Evolutionary conservation across 352 stramenopile species (phyloP).

Genomic region (Thalassiosira sp.): DNA sequence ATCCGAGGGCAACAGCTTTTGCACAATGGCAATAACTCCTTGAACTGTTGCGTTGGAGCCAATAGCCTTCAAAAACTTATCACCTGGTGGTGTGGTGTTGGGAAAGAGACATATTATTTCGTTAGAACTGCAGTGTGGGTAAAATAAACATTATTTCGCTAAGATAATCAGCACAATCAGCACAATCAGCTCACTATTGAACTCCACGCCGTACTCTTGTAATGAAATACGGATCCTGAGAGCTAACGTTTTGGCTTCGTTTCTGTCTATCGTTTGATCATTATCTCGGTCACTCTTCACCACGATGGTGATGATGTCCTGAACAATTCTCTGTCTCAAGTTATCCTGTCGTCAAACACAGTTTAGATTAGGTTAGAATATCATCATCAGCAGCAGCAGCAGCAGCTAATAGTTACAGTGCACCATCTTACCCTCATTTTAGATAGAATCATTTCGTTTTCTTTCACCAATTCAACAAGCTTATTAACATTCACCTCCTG

Average conservation of each 20-base stretch:
- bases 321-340: constrained; percentile 40
- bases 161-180: too few species aligned
- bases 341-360: constrained; percentile 29
- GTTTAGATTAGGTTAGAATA: neutral
- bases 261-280: constrained; percentile 30
- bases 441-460: constrained; percentile 43
- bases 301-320: constrained; percentile 45
- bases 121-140: too few species aligned
- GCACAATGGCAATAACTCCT: constrained; percentile 25
- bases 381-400: neutral
- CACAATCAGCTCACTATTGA: too few species aligned
- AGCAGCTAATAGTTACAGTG: neutral
- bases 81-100: too few species aligned
- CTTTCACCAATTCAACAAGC: constrained; percentile 53
- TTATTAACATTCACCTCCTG: constrained; percentile 50
- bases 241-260: constrained; percentile 40
- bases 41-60: constrained; percentile 8
- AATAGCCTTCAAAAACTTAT: constrained; percentile 27
- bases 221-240: constrained; percentile 41
- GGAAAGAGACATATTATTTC: too few species aligned
- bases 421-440: constrained; percentile 49
- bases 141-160: too few species aligned
- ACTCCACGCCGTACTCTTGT: constrained; percentile 43
- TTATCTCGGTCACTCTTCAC: constrained; percentile 39
- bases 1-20: constrained; percentile 15